Base-by-base conservation (phyloP, 2,329 filamentous ascomycete genomes). In the Pseudogymnoascus pannorum region DNA sequence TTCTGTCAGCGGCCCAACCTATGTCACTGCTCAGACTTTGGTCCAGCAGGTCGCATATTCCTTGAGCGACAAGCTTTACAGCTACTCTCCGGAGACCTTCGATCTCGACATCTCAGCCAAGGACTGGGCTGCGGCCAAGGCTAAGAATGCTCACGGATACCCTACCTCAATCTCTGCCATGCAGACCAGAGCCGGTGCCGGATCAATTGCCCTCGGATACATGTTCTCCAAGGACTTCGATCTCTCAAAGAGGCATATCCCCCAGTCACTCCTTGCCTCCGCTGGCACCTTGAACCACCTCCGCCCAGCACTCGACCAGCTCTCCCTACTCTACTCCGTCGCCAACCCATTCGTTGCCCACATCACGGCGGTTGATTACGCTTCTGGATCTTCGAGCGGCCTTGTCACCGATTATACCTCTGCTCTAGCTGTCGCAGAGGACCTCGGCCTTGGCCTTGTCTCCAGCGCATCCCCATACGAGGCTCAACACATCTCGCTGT, bases 181-280 rank as follows among this genome's bases (percentile, higher is more conserved):
- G 71, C 89, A 99, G 79, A 95, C 92, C 44, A 84, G 94, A 60
- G 85, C 88, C 61, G 94, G 94, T 63, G 94, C 94, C 60, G 94
- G 93, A 61, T 87, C 89, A 66, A 89, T 97, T 72, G 92, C 94
- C 20, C 83, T 99, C 57, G 94, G 94, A 62, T 99, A 99, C 77
- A 90, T 97, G 74, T 99, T 97, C 81, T 97, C 92, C 64, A 91
- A 91, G 71, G 94, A 99, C 76, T 97, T 96, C 71, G 92, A 97
- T 74, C 76, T 96, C 70, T 86, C 84, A 78, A 97, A 94, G 81
- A 87, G 92, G 67, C 87, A 94, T 72, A 87, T 97, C 62, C 93
- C 94, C 2, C 94, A 99, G 81, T 87, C 91, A 14, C 86, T 99
- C 65, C 77, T 99, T 65, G 93, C 92, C 8, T 91, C 92, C 2